Base-by-base conservation (phyloP, 2,329 filamentous ascomycete genomes). In the Diaporthe destruens region DNA sequence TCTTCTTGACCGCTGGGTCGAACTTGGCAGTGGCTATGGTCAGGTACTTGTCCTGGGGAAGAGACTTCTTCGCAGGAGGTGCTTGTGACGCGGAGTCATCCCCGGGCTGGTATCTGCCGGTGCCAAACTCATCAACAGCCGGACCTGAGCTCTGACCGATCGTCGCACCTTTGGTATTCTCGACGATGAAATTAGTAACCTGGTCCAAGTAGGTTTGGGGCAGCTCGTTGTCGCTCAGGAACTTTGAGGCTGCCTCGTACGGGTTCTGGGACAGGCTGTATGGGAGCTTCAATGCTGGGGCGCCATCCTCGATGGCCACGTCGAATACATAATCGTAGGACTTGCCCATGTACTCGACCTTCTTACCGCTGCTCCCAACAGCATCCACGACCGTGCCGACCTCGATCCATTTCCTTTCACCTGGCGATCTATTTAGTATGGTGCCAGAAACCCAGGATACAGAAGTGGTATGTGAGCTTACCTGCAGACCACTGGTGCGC, bases 251-350 rank as follows among this genome's bases (percentile, higher is more conserved):
- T 2, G 93, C 92, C 77, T 98, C 94, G 81, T 97, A 98, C 0
- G 95, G 94, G 77, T 98, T 98, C 80, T 98, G 93, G 1, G 93
- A 94, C 16, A 96, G 87, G 80, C 98, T 98, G 83, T 93, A 98
- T 0, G 96, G 95, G n/a, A 98, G 87, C 82, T 98, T 98, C 57
- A 98, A 86, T 0, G 96, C 91, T 16, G 96, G 95, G 79, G 97
- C 96, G 68, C 95, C 96, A 78, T 98, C 96, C 80, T 98, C 94
- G 75, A 98, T 97, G 77, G 98, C 95, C 34, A 98, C 95, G 79
- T 98, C 95, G 77, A 98, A 98, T 11, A 99, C 95, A 78, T 93
- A 98, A 80, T 99, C 96, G 80, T 97, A 99, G 74, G 96, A 93
- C 79, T 97, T 90, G 42, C 96, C 96, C 1, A 93, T 86, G 79